Evolutionary conservation across 139 green algal species (phyloP).

Genomic region (Micractinium sp.): DNA sequence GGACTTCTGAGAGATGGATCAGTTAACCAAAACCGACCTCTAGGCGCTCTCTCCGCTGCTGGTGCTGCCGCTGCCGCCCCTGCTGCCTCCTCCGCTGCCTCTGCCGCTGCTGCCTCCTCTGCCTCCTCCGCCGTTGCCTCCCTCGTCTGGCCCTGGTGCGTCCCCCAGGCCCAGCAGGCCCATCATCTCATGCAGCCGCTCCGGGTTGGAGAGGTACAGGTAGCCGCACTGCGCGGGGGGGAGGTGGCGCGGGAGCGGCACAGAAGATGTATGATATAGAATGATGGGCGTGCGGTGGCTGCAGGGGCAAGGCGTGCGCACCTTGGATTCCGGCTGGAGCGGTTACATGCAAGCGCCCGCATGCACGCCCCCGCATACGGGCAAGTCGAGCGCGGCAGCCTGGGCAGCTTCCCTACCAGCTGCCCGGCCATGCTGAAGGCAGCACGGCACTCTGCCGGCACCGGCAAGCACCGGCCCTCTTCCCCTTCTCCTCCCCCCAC

Average conservation of each 20-base stretch:
- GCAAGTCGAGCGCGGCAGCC: too few species aligned
- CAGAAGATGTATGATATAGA: not conserved
- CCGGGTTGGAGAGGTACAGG: constrained; percentile 56
- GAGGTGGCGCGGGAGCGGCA: too few species aligned
- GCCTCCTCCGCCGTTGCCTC: not conserved
- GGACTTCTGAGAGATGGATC: too few species aligned
- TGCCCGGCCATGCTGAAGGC: too few species aligned
- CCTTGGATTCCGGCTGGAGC: too few species aligned
- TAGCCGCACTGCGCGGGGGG: constrained; percentile 46
- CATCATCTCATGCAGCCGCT: constrained; percentile 58
- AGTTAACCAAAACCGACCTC: too few species aligned
- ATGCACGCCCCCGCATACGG: too few species aligned
- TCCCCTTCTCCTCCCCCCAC: not conserved
- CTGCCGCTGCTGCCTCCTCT: not conserved
- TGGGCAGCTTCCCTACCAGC: too few species aligned
- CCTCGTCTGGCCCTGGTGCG: not conserved
- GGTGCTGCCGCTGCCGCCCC: not conserved
- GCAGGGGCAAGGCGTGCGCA: not conserved
- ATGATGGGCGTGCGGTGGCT: not conserved
- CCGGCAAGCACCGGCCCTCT: not conserved
- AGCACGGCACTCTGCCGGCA: too few species aligned
- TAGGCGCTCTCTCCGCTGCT: not conserved
- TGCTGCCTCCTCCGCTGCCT: not conserved
- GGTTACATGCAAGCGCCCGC: too few species aligned
- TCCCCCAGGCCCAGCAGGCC: constrained; percentile 47